Base-by-base conservation (phyloP, 208 protist genomes). In the Trypanosoma grayi region DNA sequence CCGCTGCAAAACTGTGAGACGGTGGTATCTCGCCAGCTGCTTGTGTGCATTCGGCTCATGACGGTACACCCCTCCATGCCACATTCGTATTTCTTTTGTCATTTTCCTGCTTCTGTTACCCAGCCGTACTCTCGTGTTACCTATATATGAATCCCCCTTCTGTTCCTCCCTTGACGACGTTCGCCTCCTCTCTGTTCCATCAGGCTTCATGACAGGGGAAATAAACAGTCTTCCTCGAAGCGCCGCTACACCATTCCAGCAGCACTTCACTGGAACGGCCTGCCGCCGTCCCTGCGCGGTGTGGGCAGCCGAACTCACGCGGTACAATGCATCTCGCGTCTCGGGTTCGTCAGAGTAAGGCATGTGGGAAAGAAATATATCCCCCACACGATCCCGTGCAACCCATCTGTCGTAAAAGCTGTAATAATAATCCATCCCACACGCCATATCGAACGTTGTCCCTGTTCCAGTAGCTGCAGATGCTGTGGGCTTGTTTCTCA, bases 351-450 rank as follows among this genome's bases (percentile, higher is more conserved):
- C 67, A 0, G 74, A 65, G 63, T 90, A 93, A 5, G 85, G 85
- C 56, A 72, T 71, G 25, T 57, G 37, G 6, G 61, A 24, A 7
- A 65, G 28, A 37, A 93, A 73, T 13, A 65, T 39, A 14, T 59
- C 25, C 13, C 83, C 86, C 4, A 65, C 52, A 4, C 64, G 66
- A 61, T 86, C 81, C 1, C 86, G 71, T 11, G 71, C 50, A 10
- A 93, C 81, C 79, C 79, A 88, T 10, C 66, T 77, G 59, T 93
- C 86, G 66, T 93, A 93, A 45, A 93, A 84, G 34, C 48, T 72
- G 40, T 61, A 70, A 69, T 90, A 90, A 61, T 82, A 93, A 67
- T 93, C 86, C 81, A 93, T 86, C 10, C 79, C 86, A 77, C 86
- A 93, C 46, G 86, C 86, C 73, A 93, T 76, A 57, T 93, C 83